Evolutionary conservation across 768 basidiomycete species (phyloP), one percentile per base, ranked within the genome.

Genomic region (Lactifluus piperatus): DNA sequence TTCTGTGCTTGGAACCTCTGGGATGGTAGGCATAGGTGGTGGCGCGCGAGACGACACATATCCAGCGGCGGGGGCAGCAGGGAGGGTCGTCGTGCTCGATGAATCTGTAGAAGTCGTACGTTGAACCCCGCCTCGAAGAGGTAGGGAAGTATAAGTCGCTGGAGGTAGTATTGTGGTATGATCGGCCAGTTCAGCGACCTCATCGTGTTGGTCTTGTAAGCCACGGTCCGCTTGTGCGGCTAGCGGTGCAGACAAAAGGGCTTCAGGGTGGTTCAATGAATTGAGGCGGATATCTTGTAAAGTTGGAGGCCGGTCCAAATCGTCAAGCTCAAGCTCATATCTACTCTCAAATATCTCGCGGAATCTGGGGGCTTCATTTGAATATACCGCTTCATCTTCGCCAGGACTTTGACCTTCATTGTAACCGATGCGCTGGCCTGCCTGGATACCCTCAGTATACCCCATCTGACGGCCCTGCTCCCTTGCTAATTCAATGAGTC

Each of bases 401-500:
- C 16, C 11, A 24, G 60, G 24, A 20, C 44, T n/a, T 37, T 45
- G 49, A 20, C 48, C 52, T 27, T 62, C 63, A 46, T 58, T 43
- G 44, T 51, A 58, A 27, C 64, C 64, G 13, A 63, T 37, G 37
- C 61, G 57, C 47, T 64, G 62, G 29, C 64, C 64, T 16, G 62
- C 64, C 26, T 63, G 58, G 14, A 78, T 41, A 3, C 78, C 78
- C 47, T 80, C 75, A 24, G 65, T 64, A 56, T 74, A 79, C 14
- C 78, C 77, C 53, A 70, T 55, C 56, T 60, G 68, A 18, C 73
- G 68, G 1, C 78, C 78, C 50, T 79, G 77, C 60, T 78, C 77
- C 14, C 72, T 68, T 6, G 78, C 79, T 27, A 68, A 61, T 57
- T 73, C 72, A 36, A 76, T 64, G 13, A 75, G 60, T 39, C 74